phyloP scores from a whole-genome alignment of 176 grass and related monocot genomes.

The Saccharum officinarum region DNA sequence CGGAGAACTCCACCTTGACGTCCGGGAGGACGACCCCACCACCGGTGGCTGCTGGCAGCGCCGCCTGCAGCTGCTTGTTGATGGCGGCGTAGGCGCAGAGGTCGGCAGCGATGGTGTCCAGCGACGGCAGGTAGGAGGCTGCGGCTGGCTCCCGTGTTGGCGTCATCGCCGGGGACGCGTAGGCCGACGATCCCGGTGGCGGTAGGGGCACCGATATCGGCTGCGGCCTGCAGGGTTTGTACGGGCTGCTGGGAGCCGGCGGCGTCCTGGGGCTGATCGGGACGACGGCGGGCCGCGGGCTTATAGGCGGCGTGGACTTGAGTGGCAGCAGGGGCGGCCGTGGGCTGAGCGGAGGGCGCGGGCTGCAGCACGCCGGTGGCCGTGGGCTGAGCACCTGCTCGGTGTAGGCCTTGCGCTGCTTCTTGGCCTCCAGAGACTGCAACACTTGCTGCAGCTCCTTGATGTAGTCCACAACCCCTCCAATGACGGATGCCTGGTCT shows the following conservation, averaged over 20 bases:
- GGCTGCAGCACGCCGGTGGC: slow-evolving; percentile 42
- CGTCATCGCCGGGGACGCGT: slow-evolving; percentile 42
- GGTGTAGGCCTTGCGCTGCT: slow-evolving; percentile 74
- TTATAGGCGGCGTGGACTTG: slow-evolving; percentile 50
- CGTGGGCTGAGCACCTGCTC: slow-evolving; percentile 61
- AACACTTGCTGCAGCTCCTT: slow-evolving; percentile 84
- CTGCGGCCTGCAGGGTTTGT: slow-evolving; percentile 38
- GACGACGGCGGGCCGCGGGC: slow-evolving; percentile 43
- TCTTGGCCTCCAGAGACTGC: slow-evolving; percentile 85
- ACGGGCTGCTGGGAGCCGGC: slow-evolving; percentile 67
- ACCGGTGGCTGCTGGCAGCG: not conserved
- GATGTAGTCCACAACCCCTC: slow-evolving; percentile 97
- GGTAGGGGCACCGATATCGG: not conserved
- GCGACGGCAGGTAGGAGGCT: slow-evolving; percentile 15
- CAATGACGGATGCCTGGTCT: slow-evolving; percentile 94
- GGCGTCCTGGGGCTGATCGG: slow-evolving; percentile 89
- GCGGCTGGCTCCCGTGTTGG: slow-evolving; percentile 9
- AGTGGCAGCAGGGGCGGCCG: slow-evolving; percentile 5
- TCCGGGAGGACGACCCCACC: slow-evolving; percentile 37
- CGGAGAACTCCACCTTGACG: slow-evolving; percentile 85
- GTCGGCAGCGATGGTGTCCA: slow-evolving; percentile 38
- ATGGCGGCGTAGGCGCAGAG: slow-evolving; percentile 38
- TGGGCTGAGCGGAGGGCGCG: slow-evolving; percentile 45
- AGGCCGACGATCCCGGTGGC: not conserved
- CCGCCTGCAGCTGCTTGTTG: slow-evolving; percentile 1